Base-by-base conservation (phyloP, 495 filamentous ascomycete species). In the Chaetomium fimeti region DNA sequence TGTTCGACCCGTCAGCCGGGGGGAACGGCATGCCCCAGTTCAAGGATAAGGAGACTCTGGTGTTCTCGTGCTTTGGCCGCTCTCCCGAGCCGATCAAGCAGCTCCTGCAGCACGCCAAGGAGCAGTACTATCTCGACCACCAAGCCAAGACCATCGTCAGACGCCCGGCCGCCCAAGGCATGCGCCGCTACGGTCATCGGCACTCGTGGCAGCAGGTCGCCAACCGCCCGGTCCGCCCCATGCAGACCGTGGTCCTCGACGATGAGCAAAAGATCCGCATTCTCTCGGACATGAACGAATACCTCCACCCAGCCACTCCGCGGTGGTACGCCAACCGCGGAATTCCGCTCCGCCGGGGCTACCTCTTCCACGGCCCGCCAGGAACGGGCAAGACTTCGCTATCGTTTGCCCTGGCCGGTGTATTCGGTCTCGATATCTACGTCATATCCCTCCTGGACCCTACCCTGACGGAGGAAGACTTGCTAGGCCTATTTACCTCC, bases 291-390 rank as follows among this genome's bases (percentile, higher is more conserved):
- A 90, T 96, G 72, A 91, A 92, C 74, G 92, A 96, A 68, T 97
- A 93, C 68, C 77, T 97, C 8, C 87, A 91, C 62, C 87, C 89
- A 0, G 78, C 81, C 2, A 92, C 88, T 2, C 79, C 87, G 8
- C 77, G 80, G 18, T 94, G 90, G 90, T 94, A 94, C 66, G 85
- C 88, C 0, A 86, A 87, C 55, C 82, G 90, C 0, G 91, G 93
- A n/a, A 96, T 98, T 61, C 93, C 93, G 0, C 91, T 97, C 58
- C 85, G 93, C 2, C 82, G 93, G 29, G 93, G 93, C 0, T 98
- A 97, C 74, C 81, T 97, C 8, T 87, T 98, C 38, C 81, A 89
- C 57, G 89, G 89, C 0, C 87, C 88, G 0, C 89, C 88, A 3
- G 89, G 89, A 3, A 89, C 87, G 0, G 85, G 85, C 15, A 87